Evolutionary conservation across 2,329 filamentous ascomycete genomes (phyloP).

Genomic region (Rhynchosporium agropyri): DNA sequence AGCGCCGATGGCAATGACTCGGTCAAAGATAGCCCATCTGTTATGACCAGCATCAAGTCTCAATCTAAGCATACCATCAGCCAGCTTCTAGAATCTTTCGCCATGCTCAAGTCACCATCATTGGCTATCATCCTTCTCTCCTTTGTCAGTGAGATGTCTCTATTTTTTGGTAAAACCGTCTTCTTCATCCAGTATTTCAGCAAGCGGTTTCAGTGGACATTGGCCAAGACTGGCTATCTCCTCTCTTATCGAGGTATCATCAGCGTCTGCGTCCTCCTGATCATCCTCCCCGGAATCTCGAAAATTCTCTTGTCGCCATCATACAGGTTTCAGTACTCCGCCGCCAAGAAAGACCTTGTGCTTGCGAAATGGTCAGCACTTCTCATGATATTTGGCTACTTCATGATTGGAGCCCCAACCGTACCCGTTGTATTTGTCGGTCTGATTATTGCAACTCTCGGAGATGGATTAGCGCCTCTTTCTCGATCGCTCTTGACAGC

Average conservation of each 20-base stretch:
- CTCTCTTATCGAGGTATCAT: constrained; percentile 13
- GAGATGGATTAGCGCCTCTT: constrained; percentile 14
- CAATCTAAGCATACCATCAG: constrained; percentile 5
- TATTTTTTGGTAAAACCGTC: constrained; percentile 5
- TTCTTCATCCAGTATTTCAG: constrained; percentile 23
- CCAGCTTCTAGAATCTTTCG: constrained; percentile 10
- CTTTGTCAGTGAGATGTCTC: constrained; percentile 9
- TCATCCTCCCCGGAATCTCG: constrained; percentile 13
- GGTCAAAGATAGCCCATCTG: not conserved
- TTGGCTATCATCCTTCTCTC: constrained; percentile 14
- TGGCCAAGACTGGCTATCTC: constrained; percentile 16
- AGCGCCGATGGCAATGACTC: not conserved
- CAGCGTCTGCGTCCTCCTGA: constrained; percentile 9
- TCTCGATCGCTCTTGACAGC: constrained; percentile 15
- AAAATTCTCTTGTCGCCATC: constrained; percentile 13
- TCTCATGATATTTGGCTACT: constrained; percentile 4
- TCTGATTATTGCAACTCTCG: constrained; percentile 15
- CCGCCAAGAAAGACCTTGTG: constrained; percentile 14
- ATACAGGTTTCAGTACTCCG: not conserved
- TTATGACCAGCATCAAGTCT: not conserved
- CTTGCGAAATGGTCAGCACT: constrained; percentile 12
- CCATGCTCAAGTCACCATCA: constrained; percentile 14
- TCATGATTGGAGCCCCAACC: constrained; percentile 2
- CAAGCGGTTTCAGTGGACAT: constrained; percentile 18
- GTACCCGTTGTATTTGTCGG: constrained; percentile 9